Percentiles rank a stretch among this genome's conserved stretches.
Evolutionary conservation across 2,329 filamentous ascomycete genomes (phyloP).

Genomic region (Scedosporium minutisporum): DNA sequence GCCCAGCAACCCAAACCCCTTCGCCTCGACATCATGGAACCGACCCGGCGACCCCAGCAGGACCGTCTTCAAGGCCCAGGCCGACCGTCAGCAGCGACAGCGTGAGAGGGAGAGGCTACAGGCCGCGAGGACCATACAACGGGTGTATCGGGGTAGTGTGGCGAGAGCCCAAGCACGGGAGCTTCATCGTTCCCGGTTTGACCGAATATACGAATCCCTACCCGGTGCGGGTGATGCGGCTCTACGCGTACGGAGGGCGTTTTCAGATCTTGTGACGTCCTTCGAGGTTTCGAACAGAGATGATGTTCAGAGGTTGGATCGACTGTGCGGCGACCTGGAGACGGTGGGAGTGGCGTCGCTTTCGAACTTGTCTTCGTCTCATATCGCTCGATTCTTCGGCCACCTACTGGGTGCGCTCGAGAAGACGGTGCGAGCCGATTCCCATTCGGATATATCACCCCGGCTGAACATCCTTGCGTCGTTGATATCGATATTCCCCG

Average conservation of each 20-base stretch:
- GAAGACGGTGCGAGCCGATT: neutral
- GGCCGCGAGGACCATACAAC: constrained; percentile 66
- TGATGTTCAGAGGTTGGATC: constrained; percentile 38
- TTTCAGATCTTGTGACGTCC: constrained; percentile 39
- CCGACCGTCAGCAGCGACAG: constrained; percentile 72
- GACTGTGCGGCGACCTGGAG: constrained; percentile 34
- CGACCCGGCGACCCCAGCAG: constrained; percentile 25
- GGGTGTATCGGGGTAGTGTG: constrained; percentile 70
- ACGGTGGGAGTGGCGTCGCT: constrained; percentile 11
- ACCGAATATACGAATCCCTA: constrained; percentile 40
- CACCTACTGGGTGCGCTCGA: constrained; percentile 2
- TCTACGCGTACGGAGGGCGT: constrained; percentile 28
- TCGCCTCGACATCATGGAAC: constrained; percentile 33
- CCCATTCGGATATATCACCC: neutral
- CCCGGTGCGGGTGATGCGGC: constrained; percentile 16
- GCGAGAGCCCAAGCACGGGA: constrained; percentile 49
- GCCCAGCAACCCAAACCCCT: constrained; percentile 57
- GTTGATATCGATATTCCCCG: neutral
- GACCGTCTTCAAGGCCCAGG: constrained; percentile 76
- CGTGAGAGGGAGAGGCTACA: constrained; percentile 68
- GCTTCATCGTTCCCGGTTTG: constrained; percentile 51
- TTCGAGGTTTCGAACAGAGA: constrained; percentile 33
- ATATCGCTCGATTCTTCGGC: neutral
- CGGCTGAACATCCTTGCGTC: neutral
- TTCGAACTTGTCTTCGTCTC: neutral